Conservation (phyloP, 1,284 basidiomycete genomes). For the Omphalotus olearius region DNA sequence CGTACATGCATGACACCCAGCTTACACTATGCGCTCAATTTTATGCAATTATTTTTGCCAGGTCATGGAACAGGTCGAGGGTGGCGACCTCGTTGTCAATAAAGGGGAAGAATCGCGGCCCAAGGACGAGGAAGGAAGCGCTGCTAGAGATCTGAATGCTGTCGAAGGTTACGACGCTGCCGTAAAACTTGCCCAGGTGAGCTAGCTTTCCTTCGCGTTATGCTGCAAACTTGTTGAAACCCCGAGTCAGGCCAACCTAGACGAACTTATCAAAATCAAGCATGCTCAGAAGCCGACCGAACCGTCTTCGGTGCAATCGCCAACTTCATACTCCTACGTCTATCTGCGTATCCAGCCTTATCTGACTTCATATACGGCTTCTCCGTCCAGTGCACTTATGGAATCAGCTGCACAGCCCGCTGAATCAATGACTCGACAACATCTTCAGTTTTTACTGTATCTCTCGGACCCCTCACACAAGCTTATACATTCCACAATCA, state of each 20-base stretch:
- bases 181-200: slow-evolving; percentile 75
- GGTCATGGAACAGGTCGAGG: slow-evolving; percentile 93
- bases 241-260: slow-evolving; percentile 63
- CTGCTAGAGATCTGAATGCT: slow-evolving; percentile 70
- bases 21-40: background rate
- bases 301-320: slow-evolving; percentile 49
- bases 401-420: slow-evolving; percentile 19
- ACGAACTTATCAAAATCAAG: slow-evolving; percentile 69
- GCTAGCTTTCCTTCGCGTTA: slow-evolving; percentile 8
- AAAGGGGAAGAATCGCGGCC: slow-evolving; percentile 73
- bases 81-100: slow-evolving; percentile 87
- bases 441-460: slow-evolving; percentile 84
- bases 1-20: slow-evolving; percentile 21
- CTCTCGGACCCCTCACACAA: slow-evolving; percentile 81
- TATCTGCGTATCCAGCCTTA: slow-evolving; percentile 94
- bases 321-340: slow-evolving; percentile 87
- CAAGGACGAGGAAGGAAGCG: slow-evolving; percentile 41
- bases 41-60: slow-evolving; percentile 26
- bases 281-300: slow-evolving; percentile 31
- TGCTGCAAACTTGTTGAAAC: background rate
- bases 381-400: slow-evolving; percentile 21
- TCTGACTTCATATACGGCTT: slow-evolving; percentile 53
- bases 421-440: slow-evolving; percentile 33
- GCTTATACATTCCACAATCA: slow-evolving; percentile 71
- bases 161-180: slow-evolving; percentile 85